Base-by-base conservation (phyloP, 345 rosid species). In the Cardamine resedifolia region DNA sequence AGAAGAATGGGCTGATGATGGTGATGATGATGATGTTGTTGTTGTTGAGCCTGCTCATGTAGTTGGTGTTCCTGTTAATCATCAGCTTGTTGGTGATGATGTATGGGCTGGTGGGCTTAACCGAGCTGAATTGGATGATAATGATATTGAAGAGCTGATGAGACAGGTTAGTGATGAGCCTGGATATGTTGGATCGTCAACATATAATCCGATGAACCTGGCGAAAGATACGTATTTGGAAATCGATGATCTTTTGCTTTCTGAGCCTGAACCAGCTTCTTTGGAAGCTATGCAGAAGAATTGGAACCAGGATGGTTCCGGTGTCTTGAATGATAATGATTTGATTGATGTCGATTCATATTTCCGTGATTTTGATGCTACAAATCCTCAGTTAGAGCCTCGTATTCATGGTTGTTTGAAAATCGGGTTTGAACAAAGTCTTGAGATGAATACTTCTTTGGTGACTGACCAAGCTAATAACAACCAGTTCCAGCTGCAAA, bases 1-100 rank as follows among this genome's bases (percentile, higher is more conserved):
- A 74, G 97, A 94, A 81, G 97, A 80, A 6, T 94, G 97, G 98
- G 82, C 36, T 26, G 78, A 66, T 10, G 92, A 84, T 64, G 89
- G 81, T 73, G 96, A 81, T 47, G 58, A 47, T 16, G 89, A 80
- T 73, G 96, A 81, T 47, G 58, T 33, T 16, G 64, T 14, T 47
- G 55, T 18, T 2, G 59, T 16, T 41, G 71, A 48, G 55, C 16
- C 79, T 69, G 73, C 58, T 47, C 49, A 47, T 57, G 44, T 58
- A 5, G 77, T 68, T 5, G n/a, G 20, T 53, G 70, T 49, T 44
- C 68, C 84, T 72, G 51, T 63, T 2, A 73, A 77, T 62, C 71
- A 84, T 5, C 47, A 41, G 8, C 47, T 41, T 41, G 1, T 41
- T 41, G 47, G 7, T 15, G 47, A 65, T 71, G 65, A 57, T 68